These are phyloP conservation scores for Diutina mesorugosa DNA, from an alignment of 1,139 yeast genomes.

Conservation along the genomic window DNA sequence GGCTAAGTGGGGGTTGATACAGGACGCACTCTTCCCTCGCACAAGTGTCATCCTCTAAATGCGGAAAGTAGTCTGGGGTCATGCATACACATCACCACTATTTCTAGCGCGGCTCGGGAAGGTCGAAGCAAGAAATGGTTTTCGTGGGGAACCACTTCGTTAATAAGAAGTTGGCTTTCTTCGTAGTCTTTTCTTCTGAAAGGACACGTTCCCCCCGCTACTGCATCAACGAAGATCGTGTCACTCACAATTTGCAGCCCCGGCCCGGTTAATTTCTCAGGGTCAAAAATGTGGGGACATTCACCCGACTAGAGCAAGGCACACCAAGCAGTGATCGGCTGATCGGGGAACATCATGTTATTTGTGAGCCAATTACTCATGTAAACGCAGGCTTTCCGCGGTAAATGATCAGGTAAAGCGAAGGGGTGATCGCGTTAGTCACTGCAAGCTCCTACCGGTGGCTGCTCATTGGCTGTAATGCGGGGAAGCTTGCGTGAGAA, in stretches of 20 bases:
- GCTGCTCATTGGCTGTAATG: not conserved
- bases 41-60: not conserved
- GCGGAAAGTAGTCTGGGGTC: not conserved
- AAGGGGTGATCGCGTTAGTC: too few relatives aligned
- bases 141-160: too few relatives aligned
- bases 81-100: not conserved
- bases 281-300: not conserved
- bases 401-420: too few relatives aligned
- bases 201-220: not conserved
- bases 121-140: too few relatives aligned
- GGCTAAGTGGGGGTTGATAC: not conserved
- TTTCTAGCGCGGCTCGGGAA: too few relatives aligned
- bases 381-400: not conserved
- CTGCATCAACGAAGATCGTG: not conserved
- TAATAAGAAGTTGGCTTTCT: too few relatives aligned
- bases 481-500: not conserved
- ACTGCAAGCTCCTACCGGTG: too few relatives aligned
- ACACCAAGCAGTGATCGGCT: not conserved
- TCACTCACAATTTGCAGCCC: not conserved
- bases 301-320: not conserved
- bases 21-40: not conserved
- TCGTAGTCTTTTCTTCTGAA: not conserved
- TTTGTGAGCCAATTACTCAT: not conserved
- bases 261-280: not conserved
- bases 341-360: not conserved